Conservation (phyloP, 1,284 basidiomycete species). For the Fomitopsis pinicola region DNA sequence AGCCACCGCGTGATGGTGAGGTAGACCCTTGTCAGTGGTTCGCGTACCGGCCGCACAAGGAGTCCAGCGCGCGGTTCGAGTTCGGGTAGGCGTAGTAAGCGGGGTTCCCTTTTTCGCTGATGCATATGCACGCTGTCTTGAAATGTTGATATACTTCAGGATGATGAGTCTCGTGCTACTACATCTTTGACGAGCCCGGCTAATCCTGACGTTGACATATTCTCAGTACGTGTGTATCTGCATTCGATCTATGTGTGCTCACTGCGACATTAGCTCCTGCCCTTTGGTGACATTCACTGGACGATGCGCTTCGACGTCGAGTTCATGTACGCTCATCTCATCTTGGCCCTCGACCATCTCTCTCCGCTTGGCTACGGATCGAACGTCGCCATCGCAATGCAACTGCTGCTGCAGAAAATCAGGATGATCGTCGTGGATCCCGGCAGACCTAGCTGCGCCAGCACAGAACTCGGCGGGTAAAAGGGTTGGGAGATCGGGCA, state of each 20-base stretch:
- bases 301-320: slow-evolving; percentile 14
- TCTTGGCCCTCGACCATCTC: slow-evolving; percentile 35
- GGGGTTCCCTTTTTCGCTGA: no score
- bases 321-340: slow-evolving; percentile 19
- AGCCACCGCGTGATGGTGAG: no score
- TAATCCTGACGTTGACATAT: slow-evolving; percentile 13
- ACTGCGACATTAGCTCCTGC: slow-evolving; percentile 4
- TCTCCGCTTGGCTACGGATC: slow-evolving; percentile 19
- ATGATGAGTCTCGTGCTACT: not conserved
- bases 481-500: slow-evolving; percentile 27
- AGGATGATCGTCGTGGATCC: slow-evolving; percentile 45
- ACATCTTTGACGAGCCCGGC: not conserved
- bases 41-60: no score
- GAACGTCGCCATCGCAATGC: slow-evolving; percentile 33
- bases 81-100: no score
- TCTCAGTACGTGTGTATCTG: slow-evolving; percentile 4
- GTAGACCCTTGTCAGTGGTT: no score
- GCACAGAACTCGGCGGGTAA: slow-evolving; percentile 29
- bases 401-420: slow-evolving; percentile 22
- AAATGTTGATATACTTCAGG: not conserved
- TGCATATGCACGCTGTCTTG: not conserved
- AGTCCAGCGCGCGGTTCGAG: no score
- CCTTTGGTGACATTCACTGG: slow-evolving; percentile 15
- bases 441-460: slow-evolving; percentile 47
- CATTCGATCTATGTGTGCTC: not conserved